Conservation (phyloP, 805 yeast species). For the Starmerella sirachaensis region DNA sequence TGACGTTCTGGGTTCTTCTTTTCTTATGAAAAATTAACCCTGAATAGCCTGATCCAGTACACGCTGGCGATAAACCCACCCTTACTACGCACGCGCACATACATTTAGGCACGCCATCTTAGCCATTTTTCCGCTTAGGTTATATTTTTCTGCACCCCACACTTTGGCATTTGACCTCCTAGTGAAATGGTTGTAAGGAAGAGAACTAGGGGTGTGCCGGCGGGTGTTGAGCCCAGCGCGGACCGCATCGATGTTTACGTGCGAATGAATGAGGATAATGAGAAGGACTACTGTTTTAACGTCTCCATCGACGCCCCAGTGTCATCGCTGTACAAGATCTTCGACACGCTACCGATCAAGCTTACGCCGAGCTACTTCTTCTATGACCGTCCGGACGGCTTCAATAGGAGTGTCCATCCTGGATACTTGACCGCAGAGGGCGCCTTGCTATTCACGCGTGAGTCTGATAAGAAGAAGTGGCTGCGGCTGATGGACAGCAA, state of each 20-base stretch:
- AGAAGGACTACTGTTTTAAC: slow-evolving; percentile 81
- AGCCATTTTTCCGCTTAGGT: no score
- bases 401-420: slow-evolving; percentile 50
- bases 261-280: slow-evolving; percentile 73
- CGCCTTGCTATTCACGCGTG: slow-evolving; percentile 53
- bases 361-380: slow-evolving; percentile 74
- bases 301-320: slow-evolving; percentile 49
- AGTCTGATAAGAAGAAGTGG: slow-evolving; percentile 41
- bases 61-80: no score
- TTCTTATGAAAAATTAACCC: no score
- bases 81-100: no score
- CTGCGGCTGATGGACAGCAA: slow-evolving; percentile 37
- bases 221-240: background rate
- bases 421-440: slow-evolving; percentile 82
- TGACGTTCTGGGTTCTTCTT: no score
- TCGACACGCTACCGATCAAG: slow-evolving; percentile 55
- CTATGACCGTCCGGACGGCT: slow-evolving; percentile 50
- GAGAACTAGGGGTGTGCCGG: background rate
- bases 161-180: no score
- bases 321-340: slow-evolving; percentile 46
- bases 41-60: no score
- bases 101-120: no score
- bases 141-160: no score
- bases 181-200: background rate
- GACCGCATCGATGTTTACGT: slow-evolving; percentile 38